Conservation (phyloP, 2,329 filamentous ascomycete species). For the Pseudogymnoascus sp. region DNA sequence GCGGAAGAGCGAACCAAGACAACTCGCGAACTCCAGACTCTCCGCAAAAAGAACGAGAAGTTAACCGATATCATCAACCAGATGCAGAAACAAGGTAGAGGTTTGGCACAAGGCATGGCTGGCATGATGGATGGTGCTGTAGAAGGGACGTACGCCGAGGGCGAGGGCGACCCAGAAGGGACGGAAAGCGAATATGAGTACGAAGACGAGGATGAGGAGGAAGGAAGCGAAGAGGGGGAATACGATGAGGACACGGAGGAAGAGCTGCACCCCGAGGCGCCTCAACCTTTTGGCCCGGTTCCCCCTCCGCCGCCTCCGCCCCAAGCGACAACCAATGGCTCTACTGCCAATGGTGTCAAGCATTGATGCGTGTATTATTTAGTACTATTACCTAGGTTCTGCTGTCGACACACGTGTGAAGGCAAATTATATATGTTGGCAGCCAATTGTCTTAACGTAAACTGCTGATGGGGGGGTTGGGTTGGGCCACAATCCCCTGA, state of each 20-base stretch:
- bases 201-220: slow-evolving; percentile 52
- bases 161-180: slow-evolving; percentile 41
- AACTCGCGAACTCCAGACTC: slow-evolving; percentile 68
- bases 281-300: slow-evolving; percentile 27
- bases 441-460: neutral
- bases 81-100: slow-evolving; percentile 91
- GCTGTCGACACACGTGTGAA: slow-evolving; percentile 1
- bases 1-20: slow-evolving; percentile 80
- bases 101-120: slow-evolving; percentile 57
- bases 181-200: slow-evolving; percentile 59
- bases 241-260: slow-evolving; percentile 40
- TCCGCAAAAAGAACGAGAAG: slow-evolving; percentile 73
- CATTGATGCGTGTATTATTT: slow-evolving; percentile 16
- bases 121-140: slow-evolving; percentile 49
- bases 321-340: slow-evolving; percentile 18
- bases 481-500: neutral
- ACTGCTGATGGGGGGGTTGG: neutral
- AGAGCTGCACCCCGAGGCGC: slow-evolving; percentile 25
- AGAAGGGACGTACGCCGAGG: slow-evolving; percentile 50
- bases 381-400: slow-evolving; percentile 7
- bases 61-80: slow-evolving; percentile 90
- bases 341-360: slow-evolving; percentile 24
- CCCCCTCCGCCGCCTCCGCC: slow-evolving; percentile 25
- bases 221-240: slow-evolving; percentile 34
- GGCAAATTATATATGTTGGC: slow-evolving; percentile 8